phyloP scores from a whole-genome alignment of 129 eudicot genomes.

The Tanacetum coccineum region DNA sequence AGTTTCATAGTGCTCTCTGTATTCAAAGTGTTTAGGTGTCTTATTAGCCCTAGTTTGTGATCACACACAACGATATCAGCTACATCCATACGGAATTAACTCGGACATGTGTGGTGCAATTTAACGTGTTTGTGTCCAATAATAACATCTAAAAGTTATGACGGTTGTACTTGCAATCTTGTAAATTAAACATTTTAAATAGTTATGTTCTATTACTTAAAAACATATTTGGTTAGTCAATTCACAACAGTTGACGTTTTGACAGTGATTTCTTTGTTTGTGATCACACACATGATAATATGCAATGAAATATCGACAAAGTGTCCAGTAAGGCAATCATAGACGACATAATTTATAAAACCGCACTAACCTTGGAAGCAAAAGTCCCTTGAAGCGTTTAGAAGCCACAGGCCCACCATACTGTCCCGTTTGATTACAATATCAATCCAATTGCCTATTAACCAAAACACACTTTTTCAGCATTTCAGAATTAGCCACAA shows the following conservation, averaged over 20 bases:
- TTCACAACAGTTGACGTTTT: no score
- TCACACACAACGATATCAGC: no score
- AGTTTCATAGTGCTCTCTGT: background rate
- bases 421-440: slow-evolving; percentile 95
- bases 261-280: no score
- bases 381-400: slow-evolving; percentile 95
- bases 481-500: slow-evolving; percentile 7
- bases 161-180: no score
- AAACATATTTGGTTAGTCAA: no score
- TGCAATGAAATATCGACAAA: background rate
- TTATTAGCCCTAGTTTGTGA: background rate
- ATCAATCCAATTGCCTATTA: slow-evolving; percentile 84
- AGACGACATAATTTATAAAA: background rate
- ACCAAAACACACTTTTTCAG: background rate
- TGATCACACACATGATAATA: no score
- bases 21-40: background rate
- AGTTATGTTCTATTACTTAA: no score
- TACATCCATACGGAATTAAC: background rate
- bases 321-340: background rate
- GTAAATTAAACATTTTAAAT: no score
- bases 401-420: slow-evolving; percentile 94
- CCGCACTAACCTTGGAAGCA: slow-evolving; percentile 80
- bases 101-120: background rate
- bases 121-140: no score
- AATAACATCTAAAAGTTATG: no score